phyloP scores from a whole-genome alignment of 2,329 filamentous ascomycete species.

The Fusarium agapanthi region DNA sequence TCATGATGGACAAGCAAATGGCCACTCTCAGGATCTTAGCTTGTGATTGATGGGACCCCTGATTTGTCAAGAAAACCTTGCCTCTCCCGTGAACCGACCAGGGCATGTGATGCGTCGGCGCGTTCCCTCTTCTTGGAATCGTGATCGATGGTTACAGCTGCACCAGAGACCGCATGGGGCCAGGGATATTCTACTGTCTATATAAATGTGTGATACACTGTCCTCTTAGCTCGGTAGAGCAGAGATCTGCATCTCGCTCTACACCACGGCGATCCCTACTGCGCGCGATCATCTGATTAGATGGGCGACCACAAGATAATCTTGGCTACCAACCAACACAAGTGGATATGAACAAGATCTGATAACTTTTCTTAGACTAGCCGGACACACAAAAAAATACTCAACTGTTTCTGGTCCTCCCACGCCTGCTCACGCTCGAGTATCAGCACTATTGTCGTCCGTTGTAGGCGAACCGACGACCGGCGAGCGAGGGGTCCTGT shows the following conservation, averaged over 20 bases:
- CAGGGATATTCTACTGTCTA: background rate
- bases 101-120: background rate
- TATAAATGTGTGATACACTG: background rate
- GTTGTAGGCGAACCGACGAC: background rate
- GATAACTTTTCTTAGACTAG: background rate
- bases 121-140: background rate
- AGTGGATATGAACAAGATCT: slow-evolving; percentile 14
- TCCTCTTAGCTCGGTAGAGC: background rate
- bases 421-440: background rate
- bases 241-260: background rate
- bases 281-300: slow-evolving; percentile 19
- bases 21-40: background rate
- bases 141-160: background rate
- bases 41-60: background rate
- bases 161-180: background rate
- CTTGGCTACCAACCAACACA: slow-evolving; percentile 6
- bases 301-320: slow-evolving; percentile 12
- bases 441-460: background rate
- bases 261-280: slow-evolving; percentile 10
- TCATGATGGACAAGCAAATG: background rate
- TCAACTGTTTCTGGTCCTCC: background rate
- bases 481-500: background rate
- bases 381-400: background rate
- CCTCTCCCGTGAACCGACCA: background rate
- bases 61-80: background rate